Conservation (phyloP, 2,329 filamentous ascomycete genomes). For the Lithohypha guttulata region DNA sequence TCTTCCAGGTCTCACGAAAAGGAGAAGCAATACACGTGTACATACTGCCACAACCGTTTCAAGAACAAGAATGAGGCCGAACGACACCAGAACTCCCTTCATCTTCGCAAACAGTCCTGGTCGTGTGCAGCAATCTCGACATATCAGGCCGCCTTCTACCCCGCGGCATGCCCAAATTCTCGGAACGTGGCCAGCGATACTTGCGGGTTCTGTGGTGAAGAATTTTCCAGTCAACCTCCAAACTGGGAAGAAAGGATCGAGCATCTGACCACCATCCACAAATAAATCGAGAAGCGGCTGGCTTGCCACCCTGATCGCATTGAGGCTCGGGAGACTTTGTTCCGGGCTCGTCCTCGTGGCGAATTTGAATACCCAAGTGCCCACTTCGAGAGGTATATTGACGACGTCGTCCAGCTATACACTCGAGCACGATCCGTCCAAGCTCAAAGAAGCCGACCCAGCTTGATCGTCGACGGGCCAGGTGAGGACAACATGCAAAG, state of each 20-base stretch:
- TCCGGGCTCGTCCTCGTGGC: no score
- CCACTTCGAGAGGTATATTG: no score
- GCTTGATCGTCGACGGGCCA: no score
- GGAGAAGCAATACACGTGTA: slow-evolving; percentile 93
- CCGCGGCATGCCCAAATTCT: slow-evolving; percentile 44
- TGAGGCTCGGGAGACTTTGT: no score
- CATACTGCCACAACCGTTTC: slow-evolving; percentile 87
- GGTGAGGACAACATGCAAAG: no score
- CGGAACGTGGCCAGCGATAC: slow-evolving; percentile 46
- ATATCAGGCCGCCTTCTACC: slow-evolving; percentile 76
- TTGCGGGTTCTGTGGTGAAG: slow-evolving; percentile 91
- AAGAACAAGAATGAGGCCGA: slow-evolving; percentile 99
- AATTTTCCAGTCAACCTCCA: slow-evolving; percentile 63
- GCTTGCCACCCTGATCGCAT: no score
- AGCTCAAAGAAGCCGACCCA: no score
- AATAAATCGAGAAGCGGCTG: no score
- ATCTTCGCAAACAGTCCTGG: slow-evolving; percentile 89
- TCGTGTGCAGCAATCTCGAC: slow-evolving; percentile 76
- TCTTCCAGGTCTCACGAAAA: no score
- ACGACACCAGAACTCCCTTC: slow-evolving; percentile 88
- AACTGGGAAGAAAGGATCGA: slow-evolving; percentile 82
- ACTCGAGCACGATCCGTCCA: no score
- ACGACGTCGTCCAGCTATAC: no score
- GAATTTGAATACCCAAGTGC: no score
- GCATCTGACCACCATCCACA: slow-evolving; percentile 84